Evolutionary conservation across 352 stramenopile species (phyloP).

Genomic region (Phytophthora tentaculata): DNA sequence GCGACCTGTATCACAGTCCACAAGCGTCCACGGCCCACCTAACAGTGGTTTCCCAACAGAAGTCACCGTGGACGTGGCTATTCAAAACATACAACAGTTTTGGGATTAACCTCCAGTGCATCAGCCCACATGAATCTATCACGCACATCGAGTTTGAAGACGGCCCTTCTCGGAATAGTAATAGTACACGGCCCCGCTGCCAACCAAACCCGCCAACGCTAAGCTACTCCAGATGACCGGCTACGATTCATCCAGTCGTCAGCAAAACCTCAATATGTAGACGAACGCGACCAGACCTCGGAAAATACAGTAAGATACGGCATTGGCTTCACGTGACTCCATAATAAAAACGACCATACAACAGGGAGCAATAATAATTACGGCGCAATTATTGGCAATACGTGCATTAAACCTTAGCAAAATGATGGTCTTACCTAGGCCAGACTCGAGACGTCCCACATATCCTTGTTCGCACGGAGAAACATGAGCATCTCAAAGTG

Average conservation of each 20-base stretch:
- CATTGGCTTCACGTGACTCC: too few species aligned
- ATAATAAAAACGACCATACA: too few species aligned
- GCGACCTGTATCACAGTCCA: constrained; percentile 63
- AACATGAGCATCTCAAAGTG: too few species aligned
- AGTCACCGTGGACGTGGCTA: constrained; percentile 82
- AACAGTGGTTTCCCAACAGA: constrained; percentile 91
- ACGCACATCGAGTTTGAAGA: constrained; percentile 77
- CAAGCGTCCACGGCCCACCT: constrained; percentile 91
- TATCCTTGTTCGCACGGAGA: too few species aligned
- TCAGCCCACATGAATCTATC: not conserved
- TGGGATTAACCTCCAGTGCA: not conserved
- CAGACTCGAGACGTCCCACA: too few species aligned
- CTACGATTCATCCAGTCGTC: constrained; percentile 23
- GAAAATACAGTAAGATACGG: too few species aligned
- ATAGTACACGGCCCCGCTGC: constrained; percentile 82
- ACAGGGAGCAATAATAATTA: too few species aligned
- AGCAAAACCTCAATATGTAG: not conserved
- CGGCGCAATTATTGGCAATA: too few species aligned
- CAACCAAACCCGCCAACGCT: constrained; percentile 66
- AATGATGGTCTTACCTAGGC: too few species aligned
- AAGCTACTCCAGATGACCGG: constrained; percentile 85
- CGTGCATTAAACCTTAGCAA: too few species aligned
- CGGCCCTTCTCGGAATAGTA: constrained; percentile 89
- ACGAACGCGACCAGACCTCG: too few species aligned
- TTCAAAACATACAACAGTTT: not conserved